Evolutionary conservation across 768 basidiomycete species (phyloP).

Genomic region (Suillus alpinus): DNA sequence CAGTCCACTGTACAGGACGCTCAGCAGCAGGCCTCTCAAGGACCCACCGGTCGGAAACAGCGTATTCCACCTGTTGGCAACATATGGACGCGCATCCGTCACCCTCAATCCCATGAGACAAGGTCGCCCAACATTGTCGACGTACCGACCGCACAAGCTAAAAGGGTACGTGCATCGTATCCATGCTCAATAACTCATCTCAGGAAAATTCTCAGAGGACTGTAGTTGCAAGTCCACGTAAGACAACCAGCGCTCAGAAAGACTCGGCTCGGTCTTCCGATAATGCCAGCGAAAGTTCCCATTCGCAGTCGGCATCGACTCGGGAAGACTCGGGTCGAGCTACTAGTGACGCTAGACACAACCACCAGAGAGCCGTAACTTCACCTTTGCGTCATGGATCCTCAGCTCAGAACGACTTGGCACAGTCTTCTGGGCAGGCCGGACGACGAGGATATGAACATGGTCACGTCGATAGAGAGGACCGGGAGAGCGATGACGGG

Average conservation of each 20-base stretch:
- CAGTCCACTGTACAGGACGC: not conserved
- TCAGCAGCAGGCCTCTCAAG: not conserved
- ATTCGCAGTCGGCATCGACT: not conserved
- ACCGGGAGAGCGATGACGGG: not conserved
- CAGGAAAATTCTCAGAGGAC: not conserved
- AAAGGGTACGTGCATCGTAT: not conserved
- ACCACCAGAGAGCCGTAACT: too few relatives aligned
- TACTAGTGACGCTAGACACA: too few relatives aligned
- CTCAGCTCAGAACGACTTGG: not conserved
- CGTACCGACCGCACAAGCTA: not conserved
- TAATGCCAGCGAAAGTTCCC: not conserved
- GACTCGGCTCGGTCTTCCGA: not conserved
- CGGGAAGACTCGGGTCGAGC: not conserved
- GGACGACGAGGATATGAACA: not conserved
- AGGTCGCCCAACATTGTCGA: not conserved
- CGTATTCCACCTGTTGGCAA: not conserved
- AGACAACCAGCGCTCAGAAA: not conserved
- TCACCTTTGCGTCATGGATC: not conserved
- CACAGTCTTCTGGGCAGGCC: not conserved
- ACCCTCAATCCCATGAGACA: not conserved
- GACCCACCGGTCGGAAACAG: not conserved
- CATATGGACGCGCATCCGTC: not conserved
- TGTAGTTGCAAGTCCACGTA: not conserved
- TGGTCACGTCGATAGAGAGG: not conserved
- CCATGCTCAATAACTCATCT: not conserved